These are phyloP conservation scores for Trichoderma harzianum DNA, from an alignment of 2,329 filamentous ascomycete species.

Conservation along the genomic window DNA sequence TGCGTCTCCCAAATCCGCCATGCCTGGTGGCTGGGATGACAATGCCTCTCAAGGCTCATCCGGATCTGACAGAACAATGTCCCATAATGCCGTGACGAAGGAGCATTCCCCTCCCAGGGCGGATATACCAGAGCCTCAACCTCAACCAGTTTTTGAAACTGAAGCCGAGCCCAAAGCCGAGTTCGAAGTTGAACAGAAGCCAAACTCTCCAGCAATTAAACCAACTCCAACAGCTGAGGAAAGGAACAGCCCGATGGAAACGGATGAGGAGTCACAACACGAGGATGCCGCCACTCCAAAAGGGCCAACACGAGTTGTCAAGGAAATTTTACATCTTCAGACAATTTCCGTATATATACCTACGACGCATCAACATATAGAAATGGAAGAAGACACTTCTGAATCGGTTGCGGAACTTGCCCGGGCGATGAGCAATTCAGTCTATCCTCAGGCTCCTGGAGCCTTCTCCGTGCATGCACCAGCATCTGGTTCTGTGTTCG, in stretches of 20 bases:
- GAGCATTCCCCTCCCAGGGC: slow-evolving; percentile 14
- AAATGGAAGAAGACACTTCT: slow-evolving; percentile 32
- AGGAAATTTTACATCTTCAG: slow-evolving; percentile 50
- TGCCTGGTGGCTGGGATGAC: slow-evolving; percentile 53
- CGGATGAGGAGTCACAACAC: slow-evolving; percentile 23
- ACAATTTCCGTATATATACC: slow-evolving; percentile 55
- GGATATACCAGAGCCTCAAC: neutral
- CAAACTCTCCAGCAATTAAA: slow-evolving; percentile 29
- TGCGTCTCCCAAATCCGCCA: slow-evolving; percentile 24
- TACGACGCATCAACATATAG: slow-evolving; percentile 45
- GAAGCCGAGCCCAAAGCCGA: neutral
- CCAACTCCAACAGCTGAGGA: slow-evolving; percentile 22
- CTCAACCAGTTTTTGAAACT: neutral
- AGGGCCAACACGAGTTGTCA: slow-evolving; percentile 52
- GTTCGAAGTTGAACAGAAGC: slow-evolving; percentile 20
- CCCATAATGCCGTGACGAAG: neutral
- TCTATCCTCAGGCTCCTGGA: slow-evolving; percentile 55
- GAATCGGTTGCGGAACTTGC: slow-evolving; percentile 30
- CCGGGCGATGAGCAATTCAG: slow-evolving; percentile 36
- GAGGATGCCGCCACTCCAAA: slow-evolving; percentile 50
- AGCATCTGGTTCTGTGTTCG: slow-evolving; percentile 5
- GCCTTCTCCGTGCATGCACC: slow-evolving; percentile 53
- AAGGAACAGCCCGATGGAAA: neutral
- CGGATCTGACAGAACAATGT: slow-evolving; percentile 17
- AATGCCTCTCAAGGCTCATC: slow-evolving; percentile 21